phyloP scores from a whole-genome alignment of 1,139 yeast species.

The Candida dubliniensis region DNA sequence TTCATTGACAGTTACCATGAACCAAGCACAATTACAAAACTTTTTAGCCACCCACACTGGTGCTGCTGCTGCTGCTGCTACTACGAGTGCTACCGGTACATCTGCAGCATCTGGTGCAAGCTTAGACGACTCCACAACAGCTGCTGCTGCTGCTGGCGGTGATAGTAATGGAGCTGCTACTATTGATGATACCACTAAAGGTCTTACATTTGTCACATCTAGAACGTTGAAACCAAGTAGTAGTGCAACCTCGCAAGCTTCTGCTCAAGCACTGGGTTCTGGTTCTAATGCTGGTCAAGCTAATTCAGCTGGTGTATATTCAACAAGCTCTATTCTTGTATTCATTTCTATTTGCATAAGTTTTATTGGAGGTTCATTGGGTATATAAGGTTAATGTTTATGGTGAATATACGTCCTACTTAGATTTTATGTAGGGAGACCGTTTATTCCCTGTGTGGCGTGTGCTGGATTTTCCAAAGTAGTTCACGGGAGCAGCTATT shows the following conservation, averaged over 20 bases:
- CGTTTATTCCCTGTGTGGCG: too few relatives aligned
- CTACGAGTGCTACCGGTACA: conserved; percentile 14
- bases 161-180: not conserved
- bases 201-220: conserved; percentile 15
- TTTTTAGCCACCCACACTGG: conserved; percentile 13
- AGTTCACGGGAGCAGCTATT: too few relatives aligned
- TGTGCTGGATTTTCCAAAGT: too few relatives aligned
- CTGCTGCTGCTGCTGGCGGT: conserved; percentile 1
- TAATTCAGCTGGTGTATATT: conserved; percentile 10
- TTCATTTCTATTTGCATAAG: conserved; percentile 5
- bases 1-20: conserved; percentile 16
- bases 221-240: conserved; percentile 12
- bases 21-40: conserved; percentile 13
- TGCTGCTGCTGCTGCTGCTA: conserved; percentile 14
- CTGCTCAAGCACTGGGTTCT: conserved; percentile 3
- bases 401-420: too few relatives aligned
- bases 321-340: conserved; percentile 1
- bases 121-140: not conserved
- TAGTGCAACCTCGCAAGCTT: conserved; percentile 1
- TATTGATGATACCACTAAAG: conserved; percentile 7
- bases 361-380: conserved; percentile 6
- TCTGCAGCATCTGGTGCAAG: conserved; percentile 14
- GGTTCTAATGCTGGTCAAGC: conserved; percentile 5
- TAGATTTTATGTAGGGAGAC: too few relatives aligned
- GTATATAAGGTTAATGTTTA: not conserved